Percentiles rank a stretch among this genome's conserved stretches.
phyloP scores from a whole-genome alignment of 2,329 filamentous ascomycete genomes.

The Fusarium sp. region DNA sequence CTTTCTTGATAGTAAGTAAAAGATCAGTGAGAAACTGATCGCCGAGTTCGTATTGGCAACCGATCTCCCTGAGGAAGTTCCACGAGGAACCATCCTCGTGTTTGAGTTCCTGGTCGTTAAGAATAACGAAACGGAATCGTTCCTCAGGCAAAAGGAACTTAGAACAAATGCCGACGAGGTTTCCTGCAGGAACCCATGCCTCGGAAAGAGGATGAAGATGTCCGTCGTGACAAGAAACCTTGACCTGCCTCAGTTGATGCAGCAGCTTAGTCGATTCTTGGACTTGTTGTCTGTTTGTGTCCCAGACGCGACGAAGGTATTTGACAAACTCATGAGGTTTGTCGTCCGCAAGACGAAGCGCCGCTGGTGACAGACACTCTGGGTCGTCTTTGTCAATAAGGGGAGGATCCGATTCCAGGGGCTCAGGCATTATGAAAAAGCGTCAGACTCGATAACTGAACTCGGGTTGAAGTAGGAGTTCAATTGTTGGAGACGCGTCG shows the following conservation, averaged over 20 bases:
- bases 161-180: neutral
- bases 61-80: neutral
- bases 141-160: neutral
- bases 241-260: neutral
- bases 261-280: neutral
- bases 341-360: neutral
- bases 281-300: neutral
- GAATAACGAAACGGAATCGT: neutral
- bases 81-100: neutral
- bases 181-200: neutral
- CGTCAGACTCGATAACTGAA: neutral
- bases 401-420: neutral
- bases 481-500: neutral
- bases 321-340: neutral
- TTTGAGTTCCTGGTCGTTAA: neutral
- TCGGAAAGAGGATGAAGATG: neutral
- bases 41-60: neutral
- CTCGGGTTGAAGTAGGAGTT: neutral
- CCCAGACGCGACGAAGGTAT: neutral
- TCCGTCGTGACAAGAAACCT: neutral
- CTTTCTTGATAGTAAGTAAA: neutral
- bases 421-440: neutral
- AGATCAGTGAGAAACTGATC: neutral
- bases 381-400: neutral
- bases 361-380: neutral